Evolutionary conservation across 2,329 filamentous ascomycete genomes (phyloP).

Genomic region (Microascus cirrosus): DNA sequence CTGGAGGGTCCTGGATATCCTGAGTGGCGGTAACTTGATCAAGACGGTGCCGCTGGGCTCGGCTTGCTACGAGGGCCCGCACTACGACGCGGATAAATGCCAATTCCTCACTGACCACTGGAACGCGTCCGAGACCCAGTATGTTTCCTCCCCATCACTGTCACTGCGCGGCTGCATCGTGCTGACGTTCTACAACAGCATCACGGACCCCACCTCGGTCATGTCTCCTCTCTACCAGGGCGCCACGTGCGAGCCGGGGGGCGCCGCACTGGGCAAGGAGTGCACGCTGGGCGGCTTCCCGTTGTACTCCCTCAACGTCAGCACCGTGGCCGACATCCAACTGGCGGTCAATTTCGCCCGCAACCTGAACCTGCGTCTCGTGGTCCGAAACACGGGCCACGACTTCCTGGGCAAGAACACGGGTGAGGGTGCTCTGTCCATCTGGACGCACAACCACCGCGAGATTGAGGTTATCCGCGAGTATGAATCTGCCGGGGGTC

Average conservation of each 20-base stretch:
- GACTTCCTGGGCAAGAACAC: conserved; percentile 22
- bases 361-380: conserved; percentile 22
- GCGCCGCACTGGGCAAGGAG: conserved; percentile 20
- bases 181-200: conserved; percentile 10
- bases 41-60: conserved; percentile 34
- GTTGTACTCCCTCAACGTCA: conserved; percentile 23
- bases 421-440: conserved; percentile 20
- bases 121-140: conserved; percentile 3
- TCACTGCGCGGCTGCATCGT: conserved; percentile 6
- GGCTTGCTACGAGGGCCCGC: conserved; percentile 34
- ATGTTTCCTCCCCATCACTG: background rate
- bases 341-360: conserved; percentile 23
- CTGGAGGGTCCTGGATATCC: conserved; percentile 40
- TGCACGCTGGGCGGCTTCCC: conserved; percentile 33
- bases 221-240: conserved; percentile 27
- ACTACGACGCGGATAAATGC: conserved; percentile 18
- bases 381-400: conserved; percentile 21
- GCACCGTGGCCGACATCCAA: conserved; percentile 16
- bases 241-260: conserved; percentile 22
- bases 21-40: conserved; percentile 38
- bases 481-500: conserved; percentile 10
- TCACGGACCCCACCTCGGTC: conserved; percentile 23
- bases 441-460: conserved; percentile 26
- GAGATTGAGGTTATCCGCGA: conserved; percentile 16
- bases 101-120: conserved; percentile 11